Base-by-base conservation (phyloP, 2,329 filamentous ascomycete species). In the Nakataea oryzae region DNA sequence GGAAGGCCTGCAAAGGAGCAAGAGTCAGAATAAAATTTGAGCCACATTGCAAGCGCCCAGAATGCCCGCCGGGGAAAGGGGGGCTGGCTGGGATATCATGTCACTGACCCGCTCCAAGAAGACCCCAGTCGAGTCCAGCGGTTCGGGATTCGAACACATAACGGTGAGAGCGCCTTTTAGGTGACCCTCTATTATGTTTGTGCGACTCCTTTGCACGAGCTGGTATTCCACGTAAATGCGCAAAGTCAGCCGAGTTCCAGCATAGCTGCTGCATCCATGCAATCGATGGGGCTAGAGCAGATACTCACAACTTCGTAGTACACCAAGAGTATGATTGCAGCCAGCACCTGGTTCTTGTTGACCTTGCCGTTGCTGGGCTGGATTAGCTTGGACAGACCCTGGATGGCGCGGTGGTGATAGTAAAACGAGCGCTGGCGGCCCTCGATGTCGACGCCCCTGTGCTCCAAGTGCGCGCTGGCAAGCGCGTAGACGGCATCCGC, bases 401-500 rank as follows among this genome's bases (percentile, higher is more conserved):
- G 80, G 28, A 87, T 80, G 13, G 84, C 83, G 68, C 78, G 77
- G 63, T 81, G 85, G 65, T 87, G 84, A 64, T 86, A 86, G 64
- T 79, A 79, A 1, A 85, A 71, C 47, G 83, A 85, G 66, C 79
- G 81, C 66, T 86, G 82, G 26, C 74, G 70, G 27, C 79, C 80
- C 29, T 54, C 27, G n/a, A 41, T 12, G 29, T 79, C 73, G 7
- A 83, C 74, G 2, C 81, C 82, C 29, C 82, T 75, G 59, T 83
- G 91, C 66, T 93, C 89, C 63, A 96, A 77, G 71, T 96, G 95
- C 63, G 92, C 93, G 62, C 89, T 90, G 0, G 91, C 85, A 9
- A 97, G 77, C 0, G 92, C 91, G 63, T 90, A 92, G 64, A 97
- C 88, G 12, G 92, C 91, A 69, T 95, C 91, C 72, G 90, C 89